Conservation (phyloP, 352 stramenopile species). For the Globisporangium megalacanthum region DNA sequence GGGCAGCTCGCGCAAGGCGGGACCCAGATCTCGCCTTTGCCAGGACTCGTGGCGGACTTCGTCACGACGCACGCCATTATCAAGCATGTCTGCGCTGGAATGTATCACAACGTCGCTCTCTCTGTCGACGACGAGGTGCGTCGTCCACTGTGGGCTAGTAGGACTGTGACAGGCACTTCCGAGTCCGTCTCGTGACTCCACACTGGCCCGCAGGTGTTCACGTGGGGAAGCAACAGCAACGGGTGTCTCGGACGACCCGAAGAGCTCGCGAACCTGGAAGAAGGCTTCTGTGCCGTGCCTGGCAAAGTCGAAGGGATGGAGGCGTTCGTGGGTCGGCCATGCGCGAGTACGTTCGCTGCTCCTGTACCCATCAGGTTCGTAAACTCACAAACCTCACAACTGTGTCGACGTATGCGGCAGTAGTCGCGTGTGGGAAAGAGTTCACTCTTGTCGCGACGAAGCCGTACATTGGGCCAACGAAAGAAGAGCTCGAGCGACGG, state of each 20-base stretch:
- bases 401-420: background rate
- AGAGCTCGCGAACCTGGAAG: slow-evolving; percentile 64
- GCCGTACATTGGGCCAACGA: slow-evolving; percentile 86
- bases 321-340: slow-evolving; percentile 62
- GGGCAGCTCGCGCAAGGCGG: slow-evolving; percentile 75
- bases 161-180: background rate
- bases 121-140: slow-evolving; percentile 85
- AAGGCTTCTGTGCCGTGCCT: slow-evolving; percentile 78
- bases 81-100: slow-evolving; percentile 80
- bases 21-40: slow-evolving; percentile 59
- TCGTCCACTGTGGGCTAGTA: background rate
- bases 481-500: slow-evolving; percentile 54
- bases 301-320: slow-evolving; percentile 68
- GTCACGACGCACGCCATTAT: slow-evolving; percentile 76
- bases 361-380: background rate
- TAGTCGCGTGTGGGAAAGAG: slow-evolving; percentile 88
- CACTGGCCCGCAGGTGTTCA: slow-evolving; percentile 68
- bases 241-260: slow-evolving; percentile 79
- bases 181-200: background rate
- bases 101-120: slow-evolving; percentile 90
- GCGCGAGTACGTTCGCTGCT: slow-evolving; percentile 38
- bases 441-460: slow-evolving; percentile 91
- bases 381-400: background rate
- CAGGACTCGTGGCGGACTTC: slow-evolving; percentile 79
- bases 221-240: slow-evolving; percentile 91